Base-by-base conservation (phyloP, 352 stramenopile species). In the Pythium volutum region DNA sequence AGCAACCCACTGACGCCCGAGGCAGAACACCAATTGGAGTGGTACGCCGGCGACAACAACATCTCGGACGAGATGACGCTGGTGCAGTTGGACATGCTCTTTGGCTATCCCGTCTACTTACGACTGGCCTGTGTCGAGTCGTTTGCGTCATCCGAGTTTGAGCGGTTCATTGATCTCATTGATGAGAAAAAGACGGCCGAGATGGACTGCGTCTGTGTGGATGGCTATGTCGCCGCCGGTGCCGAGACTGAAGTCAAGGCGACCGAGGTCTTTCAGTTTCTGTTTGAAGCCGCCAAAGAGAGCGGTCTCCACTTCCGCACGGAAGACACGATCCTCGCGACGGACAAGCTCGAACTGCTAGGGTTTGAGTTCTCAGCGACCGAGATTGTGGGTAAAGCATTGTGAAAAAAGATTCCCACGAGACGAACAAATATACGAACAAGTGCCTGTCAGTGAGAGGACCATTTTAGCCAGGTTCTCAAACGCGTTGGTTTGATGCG, bases 311-410 rank as follows among this genome's bases (percentile, higher is more conserved):
- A 43, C 18, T 45, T 52, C 29, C 10, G n/a, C 22, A 11, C 3
- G 0, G 7, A 15, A 20, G 11, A 47, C 16, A 48, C n/a, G 27
- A 7, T 22, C 16, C 10, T 55, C 6, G 33, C 12, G 4, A 48
- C 55, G 16, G 52, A 16, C 9, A 27, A 31, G 45, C 26, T 62
- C 12, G 25, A 43, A 23, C 33, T 62, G 18, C 20, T 55, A 9
- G 45, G 45, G 23, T 62, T 62, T 20, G 34, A 55, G 31, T 62
- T 68, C 25, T 51, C 53, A 1, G 39, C 41, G 23, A 52, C 26
- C 1, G 26, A 25, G 11, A 52, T 60, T 29, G 41, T 60, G 52
- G 33, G 38, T 39, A 26, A 50, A 52, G 3, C 15, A n/a, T 25
- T 27, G 41, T 48, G 20, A 48, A 33, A 55, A 22, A 53, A 22